Percentiles rank a stretch among this genome's conserved stretches.
Evolutionary conservation across 305 asterid genomes (phyloP).

Genomic region (Lippia alba): DNA sequence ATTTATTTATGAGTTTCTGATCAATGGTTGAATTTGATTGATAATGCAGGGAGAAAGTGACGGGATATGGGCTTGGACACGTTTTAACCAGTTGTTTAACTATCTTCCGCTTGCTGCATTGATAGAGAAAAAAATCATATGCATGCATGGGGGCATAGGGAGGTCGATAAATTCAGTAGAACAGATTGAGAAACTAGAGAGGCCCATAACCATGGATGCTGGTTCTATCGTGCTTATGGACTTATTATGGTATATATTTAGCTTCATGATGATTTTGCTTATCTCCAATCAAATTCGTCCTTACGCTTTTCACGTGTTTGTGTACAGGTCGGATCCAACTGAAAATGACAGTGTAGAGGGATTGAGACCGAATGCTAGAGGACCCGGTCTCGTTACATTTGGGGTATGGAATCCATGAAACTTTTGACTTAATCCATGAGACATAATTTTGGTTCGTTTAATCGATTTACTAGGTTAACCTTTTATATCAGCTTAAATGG

Average conservation of each 20-base stretch:
- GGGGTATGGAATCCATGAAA: conserved; percentile 64
- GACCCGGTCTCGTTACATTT: conserved; percentile 96
- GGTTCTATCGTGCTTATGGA: conserved; percentile 97
- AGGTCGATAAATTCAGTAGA: conserved; percentile 92
- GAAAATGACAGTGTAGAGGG: conserved; percentile 97
- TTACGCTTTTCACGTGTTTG: conserved; percentile 32
- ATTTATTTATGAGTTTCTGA: conserved; percentile 29
- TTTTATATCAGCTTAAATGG: neutral
- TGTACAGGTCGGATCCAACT: conserved; percentile 96
- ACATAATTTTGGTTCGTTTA: neutral
- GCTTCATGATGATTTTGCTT: conserved; percentile 28
- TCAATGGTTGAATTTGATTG: conserved; percentile 21
- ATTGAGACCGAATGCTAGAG: conserved; percentile 97
- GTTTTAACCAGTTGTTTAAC: conserved; percentile 93
- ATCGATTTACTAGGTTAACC: neutral
- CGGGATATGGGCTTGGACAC: conserved; percentile 99
- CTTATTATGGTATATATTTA: conserved; percentile 83
- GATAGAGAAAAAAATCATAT: conserved; percentile 96
- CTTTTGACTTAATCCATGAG: conserved; percentile 11
- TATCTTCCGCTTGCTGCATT: conserved; percentile 95
- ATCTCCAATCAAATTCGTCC: conserved; percentile 16
- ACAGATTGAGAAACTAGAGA: conserved; percentile 96
- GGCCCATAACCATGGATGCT: conserved; percentile 99
- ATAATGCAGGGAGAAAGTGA: conserved; percentile 90
- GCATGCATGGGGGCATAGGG: conserved; percentile 99